phyloP scores from a whole-genome alignment of 805 yeast genomes.

The Metschnikowia drakensbergensis region DNA sequence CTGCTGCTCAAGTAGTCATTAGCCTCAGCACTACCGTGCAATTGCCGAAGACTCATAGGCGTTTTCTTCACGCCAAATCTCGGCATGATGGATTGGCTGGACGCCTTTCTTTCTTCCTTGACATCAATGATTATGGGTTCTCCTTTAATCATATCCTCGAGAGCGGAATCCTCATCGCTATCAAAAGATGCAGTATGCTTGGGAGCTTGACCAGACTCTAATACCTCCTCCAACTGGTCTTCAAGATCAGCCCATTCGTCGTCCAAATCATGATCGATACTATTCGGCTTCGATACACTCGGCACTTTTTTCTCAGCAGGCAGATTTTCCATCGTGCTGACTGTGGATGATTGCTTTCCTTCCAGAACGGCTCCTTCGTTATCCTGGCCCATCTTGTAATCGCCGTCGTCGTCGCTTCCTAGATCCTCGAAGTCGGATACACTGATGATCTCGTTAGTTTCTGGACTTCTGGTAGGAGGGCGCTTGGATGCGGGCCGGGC shows the following conservation, averaged over 20 bases:
- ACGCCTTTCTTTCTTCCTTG: constrained; percentile 19
- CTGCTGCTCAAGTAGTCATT: constrained; percentile 29
- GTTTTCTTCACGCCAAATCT: constrained; percentile 12
- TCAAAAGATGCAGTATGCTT: constrained; percentile 9
- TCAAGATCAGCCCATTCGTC: constrained; percentile 44
- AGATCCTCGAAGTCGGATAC: constrained; percentile 40
- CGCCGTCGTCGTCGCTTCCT: constrained; percentile 15
- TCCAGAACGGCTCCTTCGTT: background rate
- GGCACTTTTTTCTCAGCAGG: constrained; percentile 2
- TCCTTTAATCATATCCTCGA: constrained; percentile 19
- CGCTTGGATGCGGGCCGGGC: constrained; percentile 15
- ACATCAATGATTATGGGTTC: constrained; percentile 25
- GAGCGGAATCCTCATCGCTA: constrained; percentile 27
- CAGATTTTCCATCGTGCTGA: background rate
- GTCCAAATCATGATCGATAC: constrained; percentile 23
- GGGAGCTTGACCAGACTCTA: constrained; percentile 22
- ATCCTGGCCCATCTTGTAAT: background rate
- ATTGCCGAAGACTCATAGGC: constrained; percentile 40
- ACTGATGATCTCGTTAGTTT: constrained; percentile 22
- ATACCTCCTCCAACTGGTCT: constrained; percentile 39
- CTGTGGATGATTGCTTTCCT: background rate
- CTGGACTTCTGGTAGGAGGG: constrained; percentile 16
- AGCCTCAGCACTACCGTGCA: constrained; percentile 26
- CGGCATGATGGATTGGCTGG: constrained; percentile 5
- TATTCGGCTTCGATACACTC: background rate